Conservation (phyloP, 805 yeast genomes). For the Barnettozyma salicaria region DNA sequence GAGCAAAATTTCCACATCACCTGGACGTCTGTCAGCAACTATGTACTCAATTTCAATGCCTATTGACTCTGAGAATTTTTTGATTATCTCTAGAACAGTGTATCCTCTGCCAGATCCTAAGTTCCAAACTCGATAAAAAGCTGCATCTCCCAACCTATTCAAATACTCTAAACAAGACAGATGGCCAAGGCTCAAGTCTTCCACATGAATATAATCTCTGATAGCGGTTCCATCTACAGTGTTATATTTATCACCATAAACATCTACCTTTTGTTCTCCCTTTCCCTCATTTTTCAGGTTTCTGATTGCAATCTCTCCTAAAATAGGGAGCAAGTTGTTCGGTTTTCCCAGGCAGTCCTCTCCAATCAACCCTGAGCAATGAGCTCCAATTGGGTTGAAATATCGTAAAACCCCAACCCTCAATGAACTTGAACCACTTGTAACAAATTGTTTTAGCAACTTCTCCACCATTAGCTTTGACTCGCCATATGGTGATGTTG, state of each 20-base stretch:
- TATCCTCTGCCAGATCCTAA: constrained; percentile 79
- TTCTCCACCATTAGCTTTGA: constrained; percentile 65
- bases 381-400: constrained; percentile 85
- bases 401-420: constrained; percentile 62
- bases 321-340: constrained; percentile 65
- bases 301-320: constrained; percentile 66
- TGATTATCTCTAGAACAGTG: constrained; percentile 66
- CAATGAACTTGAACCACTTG: constrained; percentile 49
- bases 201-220: constrained; percentile 76
- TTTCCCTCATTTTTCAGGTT: constrained; percentile 2
- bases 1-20: constrained; percentile 72
- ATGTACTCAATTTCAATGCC: constrained; percentile 61
- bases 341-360: constrained; percentile 79
- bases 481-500: constrained; percentile 73
- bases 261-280: constrained; percentile 55
- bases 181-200: constrained; percentile 75
- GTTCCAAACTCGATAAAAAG: constrained; percentile 72
- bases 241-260: constrained; percentile 68
- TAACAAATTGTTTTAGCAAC: constrained; percentile 31
- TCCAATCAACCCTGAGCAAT: constrained; percentile 73
- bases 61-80: constrained; percentile 58
- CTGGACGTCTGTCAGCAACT: constrained; percentile 61
- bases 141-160: constrained; percentile 29
- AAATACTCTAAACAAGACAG: constrained; percentile 62
- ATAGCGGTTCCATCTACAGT: constrained; percentile 77